Evolutionary conservation across 805 yeast genomes (phyloP).

Genomic region (Hanseniaspora mollemarum): DNA sequence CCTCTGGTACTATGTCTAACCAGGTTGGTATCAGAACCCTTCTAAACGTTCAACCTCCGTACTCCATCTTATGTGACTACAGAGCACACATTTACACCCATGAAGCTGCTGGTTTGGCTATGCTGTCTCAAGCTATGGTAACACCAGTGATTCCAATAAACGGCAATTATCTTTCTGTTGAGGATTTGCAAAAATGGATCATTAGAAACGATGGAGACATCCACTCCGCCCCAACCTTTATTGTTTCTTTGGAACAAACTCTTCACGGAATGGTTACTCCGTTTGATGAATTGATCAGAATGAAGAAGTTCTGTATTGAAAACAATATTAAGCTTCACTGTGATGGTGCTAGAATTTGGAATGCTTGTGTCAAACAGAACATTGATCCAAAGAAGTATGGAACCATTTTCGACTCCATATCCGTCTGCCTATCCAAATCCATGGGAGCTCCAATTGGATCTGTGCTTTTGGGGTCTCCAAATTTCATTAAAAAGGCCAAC

Average conservation of each 20-base stretch:
- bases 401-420: conserved; percentile 71
- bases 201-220: conserved; percentile 69
- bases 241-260: conserved; percentile 80
- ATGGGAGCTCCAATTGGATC: conserved; percentile 93
- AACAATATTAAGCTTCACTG: conserved; percentile 57
- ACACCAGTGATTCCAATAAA: conserved; percentile 68
- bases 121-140: conserved; percentile 85
- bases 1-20: conserved; percentile 82
- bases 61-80: conserved; percentile 73
- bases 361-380: conserved; percentile 62
- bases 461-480: conserved; percentile 56
- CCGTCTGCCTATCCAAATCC: conserved; percentile 78
- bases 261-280: conserved; percentile 76
- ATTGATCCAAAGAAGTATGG: conserved; percentile 55
- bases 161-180: conserved; percentile 65
- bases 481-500: conserved; percentile 55
- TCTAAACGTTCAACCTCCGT: conserved; percentile 64
- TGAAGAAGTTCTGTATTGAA: conserved; percentile 55
- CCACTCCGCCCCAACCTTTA: conserved; percentile 78
- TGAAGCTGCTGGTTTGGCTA: conserved; percentile 88
- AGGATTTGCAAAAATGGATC: conserved; percentile 55
- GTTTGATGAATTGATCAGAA: conserved; percentile 59
- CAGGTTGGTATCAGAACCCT: conserved; percentile 74
- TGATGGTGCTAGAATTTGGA: conserved; percentile 95
- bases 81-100: conserved; percentile 71